phyloP scores from a whole-genome alignment of 1,284 basidiomycete species.

The Gomphus bonarii region DNA sequence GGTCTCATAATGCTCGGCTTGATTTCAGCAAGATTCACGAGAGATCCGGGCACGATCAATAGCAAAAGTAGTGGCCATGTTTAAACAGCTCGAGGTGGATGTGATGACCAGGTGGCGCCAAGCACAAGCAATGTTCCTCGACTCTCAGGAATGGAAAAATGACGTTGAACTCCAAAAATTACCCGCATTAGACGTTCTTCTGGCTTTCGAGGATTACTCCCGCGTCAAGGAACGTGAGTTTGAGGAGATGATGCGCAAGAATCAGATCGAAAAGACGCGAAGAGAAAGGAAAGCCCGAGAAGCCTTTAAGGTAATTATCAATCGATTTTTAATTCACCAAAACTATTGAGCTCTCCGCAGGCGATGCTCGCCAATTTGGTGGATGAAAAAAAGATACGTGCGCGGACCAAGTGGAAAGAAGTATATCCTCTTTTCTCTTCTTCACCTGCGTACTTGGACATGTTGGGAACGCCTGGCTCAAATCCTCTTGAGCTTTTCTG shows the following conservation, averaged over 20 bases:
- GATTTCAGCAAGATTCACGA: conserved; percentile 61
- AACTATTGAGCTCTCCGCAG: conserved; percentile 25
- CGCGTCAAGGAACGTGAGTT: conserved; percentile 81
- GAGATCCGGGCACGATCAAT: conserved; percentile 68
- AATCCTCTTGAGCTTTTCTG: conserved; percentile 94
- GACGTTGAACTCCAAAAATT: conserved; percentile 71
- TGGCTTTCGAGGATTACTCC: conserved; percentile 87
- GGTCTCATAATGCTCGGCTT: neutral
- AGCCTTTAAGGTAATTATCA: conserved; percentile 57
- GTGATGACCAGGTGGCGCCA: conserved; percentile 83
- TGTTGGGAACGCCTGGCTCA: conserved; percentile 88
- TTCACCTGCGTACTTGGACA: conserved; percentile 74
- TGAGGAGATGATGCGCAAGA: conserved; percentile 70
- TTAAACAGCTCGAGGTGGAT: conserved; percentile 77
- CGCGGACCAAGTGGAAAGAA: conserved; percentile 86
- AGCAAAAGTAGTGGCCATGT: conserved; percentile 65
- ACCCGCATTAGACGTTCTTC: conserved; percentile 81
- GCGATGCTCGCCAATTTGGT: conserved; percentile 64
- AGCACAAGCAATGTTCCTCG: conserved; percentile 65
- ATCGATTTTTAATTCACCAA: neutral
- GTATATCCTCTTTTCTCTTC: conserved; percentile 69
- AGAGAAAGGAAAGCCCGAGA: conserved; percentile 82
- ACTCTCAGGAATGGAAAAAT: conserved; percentile 67
- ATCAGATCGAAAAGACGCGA: conserved; percentile 74
- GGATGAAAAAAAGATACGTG: conserved; percentile 57